Evolutionary conservation across 768 basidiomycete genomes (phyloP).

Genomic region (Tephrocybe sp.): DNA sequence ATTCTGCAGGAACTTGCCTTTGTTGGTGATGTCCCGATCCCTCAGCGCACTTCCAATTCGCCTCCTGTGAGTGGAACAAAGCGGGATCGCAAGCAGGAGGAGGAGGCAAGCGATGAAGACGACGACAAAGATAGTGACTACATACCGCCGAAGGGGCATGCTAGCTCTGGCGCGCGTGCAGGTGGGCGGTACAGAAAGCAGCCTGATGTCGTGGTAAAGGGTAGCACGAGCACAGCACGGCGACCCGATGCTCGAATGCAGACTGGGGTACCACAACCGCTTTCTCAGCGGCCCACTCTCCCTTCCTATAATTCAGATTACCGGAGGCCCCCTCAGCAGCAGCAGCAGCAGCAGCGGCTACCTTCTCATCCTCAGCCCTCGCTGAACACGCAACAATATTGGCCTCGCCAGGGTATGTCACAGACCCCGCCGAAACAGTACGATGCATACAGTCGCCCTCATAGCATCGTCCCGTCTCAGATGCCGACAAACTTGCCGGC

Average conservation of each 20-base stretch:
- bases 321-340: neutral
- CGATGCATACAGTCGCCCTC: neutral
- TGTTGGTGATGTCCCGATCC: slow-evolving; percentile 68
- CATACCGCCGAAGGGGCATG: neutral
- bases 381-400: slow-evolving; percentile 2
- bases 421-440: neutral
- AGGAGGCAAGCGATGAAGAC: slow-evolving; percentile 24
- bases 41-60: slow-evolving; percentile 43
- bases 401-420: neutral
- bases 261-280: neutral
- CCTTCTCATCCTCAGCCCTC: neutral
- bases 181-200: neutral
- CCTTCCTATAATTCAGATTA: slow-evolving; percentile 1
- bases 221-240: no score
- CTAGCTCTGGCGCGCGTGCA: neutral
- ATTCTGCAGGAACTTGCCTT: slow-evolving; percentile 69
- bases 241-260: neutral
- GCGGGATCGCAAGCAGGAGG: slow-evolving; percentile 58
- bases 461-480: neutral
- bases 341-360: neutral
- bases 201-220: neutral
- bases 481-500: neutral
- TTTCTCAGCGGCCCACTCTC: neutral
- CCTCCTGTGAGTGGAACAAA: slow-evolving; percentile 43
- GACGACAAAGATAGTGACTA: slow-evolving; percentile 7